phyloP scores from a whole-genome alignment of 2,329 filamentous ascomycete genomes.

The Didymella pomorum region DNA sequence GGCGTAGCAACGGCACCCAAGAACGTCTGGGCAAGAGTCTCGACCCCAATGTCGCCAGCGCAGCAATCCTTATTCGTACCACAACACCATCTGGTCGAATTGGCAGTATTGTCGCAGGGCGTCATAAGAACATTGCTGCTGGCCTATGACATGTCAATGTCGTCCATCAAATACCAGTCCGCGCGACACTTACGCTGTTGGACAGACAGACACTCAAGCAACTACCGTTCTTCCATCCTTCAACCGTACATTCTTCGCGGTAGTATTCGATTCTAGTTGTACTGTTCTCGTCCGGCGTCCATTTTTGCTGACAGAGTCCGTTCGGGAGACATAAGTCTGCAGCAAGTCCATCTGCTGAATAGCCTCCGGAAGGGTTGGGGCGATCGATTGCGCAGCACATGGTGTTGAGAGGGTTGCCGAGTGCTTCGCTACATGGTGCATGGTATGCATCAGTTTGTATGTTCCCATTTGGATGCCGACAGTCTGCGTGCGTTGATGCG shows the following conservation, averaged over 20 bases:
- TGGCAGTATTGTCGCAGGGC: constrained; percentile 10
- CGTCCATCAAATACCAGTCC: not conserved
- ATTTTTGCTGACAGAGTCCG: constrained; percentile 7
- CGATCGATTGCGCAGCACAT: constrained; percentile 15
- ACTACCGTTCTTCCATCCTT: constrained; percentile 6
- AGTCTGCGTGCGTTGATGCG: not conserved
- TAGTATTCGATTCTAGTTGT: not conserved
- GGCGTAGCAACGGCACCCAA: constrained; percentile 2
- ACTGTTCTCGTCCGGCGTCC: not conserved
- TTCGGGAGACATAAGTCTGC: constrained; percentile 11
- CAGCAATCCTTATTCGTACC: constrained; percentile 10
- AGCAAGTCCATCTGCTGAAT: not conserved
- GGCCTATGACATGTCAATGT: not conserved
- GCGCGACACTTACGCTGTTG: constrained; percentile 6
- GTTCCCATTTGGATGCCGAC: constrained; percentile 13
- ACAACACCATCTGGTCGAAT: constrained; percentile 15
- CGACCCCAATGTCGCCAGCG: constrained; percentile 5
- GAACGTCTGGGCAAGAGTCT: constrained; percentile 10
- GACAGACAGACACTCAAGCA: constrained; percentile 15
- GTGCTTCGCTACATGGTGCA: constrained; percentile 7
- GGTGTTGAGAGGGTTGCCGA: constrained; percentile 13
- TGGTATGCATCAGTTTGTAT: constrained; percentile 11
- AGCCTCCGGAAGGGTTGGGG: constrained; percentile 1
- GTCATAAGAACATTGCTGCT: constrained; percentile 7
- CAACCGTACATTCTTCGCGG: constrained; percentile 12